Evolutionary conservation across 495 filamentous ascomycete genomes (phyloP).

Genomic region (Hypoxylon trugodes): DNA sequence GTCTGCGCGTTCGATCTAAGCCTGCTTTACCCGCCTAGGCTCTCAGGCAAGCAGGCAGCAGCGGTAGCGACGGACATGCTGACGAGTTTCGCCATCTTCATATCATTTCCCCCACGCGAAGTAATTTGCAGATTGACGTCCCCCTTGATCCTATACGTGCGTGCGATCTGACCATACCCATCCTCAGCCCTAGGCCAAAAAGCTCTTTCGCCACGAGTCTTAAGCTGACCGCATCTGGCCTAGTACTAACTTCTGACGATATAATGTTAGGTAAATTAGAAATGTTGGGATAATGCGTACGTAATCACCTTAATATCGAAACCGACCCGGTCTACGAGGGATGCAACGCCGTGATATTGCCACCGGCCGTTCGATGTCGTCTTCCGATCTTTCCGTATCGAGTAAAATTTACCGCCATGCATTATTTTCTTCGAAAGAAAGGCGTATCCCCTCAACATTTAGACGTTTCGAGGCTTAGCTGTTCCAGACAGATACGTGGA

Average conservation of each 20-base stretch:
- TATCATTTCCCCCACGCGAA: conserved; percentile 29
- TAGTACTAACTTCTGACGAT: conserved; percentile 6
- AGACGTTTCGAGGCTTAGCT: not conserved
- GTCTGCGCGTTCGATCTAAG: conserved; percentile 1
- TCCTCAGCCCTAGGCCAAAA: conserved; percentile 30
- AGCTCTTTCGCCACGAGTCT: conserved; percentile 9
- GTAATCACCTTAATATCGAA: conserved; percentile 33
- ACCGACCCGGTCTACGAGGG: not conserved
- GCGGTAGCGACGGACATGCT: conserved; percentile 19
- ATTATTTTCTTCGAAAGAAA: conserved; percentile 3
- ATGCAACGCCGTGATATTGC: conserved; percentile 12
- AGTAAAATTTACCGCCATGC: conserved; percentile 30
- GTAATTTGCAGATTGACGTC: not conserved
- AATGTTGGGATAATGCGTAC: conserved; percentile 17
- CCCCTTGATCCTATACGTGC: conserved; percentile 12
- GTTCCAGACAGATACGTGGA: not conserved
- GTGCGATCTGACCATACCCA: conserved; percentile 19
- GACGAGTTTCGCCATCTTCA: conserved; percentile 18
- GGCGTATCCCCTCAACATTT: not conserved
- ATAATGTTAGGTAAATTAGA: not conserved
- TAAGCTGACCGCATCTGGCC: conserved; percentile 28
- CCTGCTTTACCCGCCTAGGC: not conserved
- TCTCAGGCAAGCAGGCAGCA: no score
- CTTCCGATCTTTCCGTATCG: conserved; percentile 12
- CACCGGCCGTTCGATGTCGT: conserved; percentile 6